These are phyloP conservation scores for Kluyveromyces lactis DNA, from an alignment of 805 yeast genomes.

Conservation along the genomic window DNA sequence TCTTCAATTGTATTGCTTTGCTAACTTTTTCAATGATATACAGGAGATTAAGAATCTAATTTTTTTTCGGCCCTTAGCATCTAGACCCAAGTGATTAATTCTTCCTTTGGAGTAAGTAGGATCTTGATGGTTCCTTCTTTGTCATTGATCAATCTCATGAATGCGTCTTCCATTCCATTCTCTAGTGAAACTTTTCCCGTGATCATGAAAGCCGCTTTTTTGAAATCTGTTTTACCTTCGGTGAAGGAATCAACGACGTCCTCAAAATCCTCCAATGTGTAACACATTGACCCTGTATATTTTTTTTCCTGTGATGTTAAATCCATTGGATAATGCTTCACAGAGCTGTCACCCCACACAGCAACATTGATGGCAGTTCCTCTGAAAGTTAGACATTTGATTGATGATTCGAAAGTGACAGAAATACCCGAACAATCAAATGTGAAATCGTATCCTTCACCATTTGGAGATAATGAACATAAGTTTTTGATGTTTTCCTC, in stretches of 20 bases:
- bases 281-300: constrained; percentile 55
- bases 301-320: constrained; percentile 46
- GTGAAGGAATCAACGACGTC: constrained; percentile 46
- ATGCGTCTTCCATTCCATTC: constrained; percentile 47
- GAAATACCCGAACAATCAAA: constrained; percentile 47
- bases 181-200: constrained; percentile 44
- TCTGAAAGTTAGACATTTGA: constrained; percentile 41
- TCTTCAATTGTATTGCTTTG: too few species aligned
- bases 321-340: constrained; percentile 45
- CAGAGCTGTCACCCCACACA: constrained; percentile 49
- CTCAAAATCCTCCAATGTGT: constrained; percentile 47
- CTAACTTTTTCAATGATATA: too few species aligned
- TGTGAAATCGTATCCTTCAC: constrained; percentile 41
- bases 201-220: constrained; percentile 38
- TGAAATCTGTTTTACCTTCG: constrained; percentile 36
- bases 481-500: constrained; percentile 32
- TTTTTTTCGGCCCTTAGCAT: too few species aligned
- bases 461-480: constrained; percentile 33
- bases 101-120: constrained; percentile 39
- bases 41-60: too few species aligned
- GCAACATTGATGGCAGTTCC: constrained; percentile 60
- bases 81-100: not conserved
- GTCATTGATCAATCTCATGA: constrained; percentile 39
- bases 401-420: constrained; percentile 43
- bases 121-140: constrained; percentile 50